These are phyloP conservation scores for Salix brachista DNA, from an alignment of 345 rosid genomes.

Conservation along the genomic window DNA sequence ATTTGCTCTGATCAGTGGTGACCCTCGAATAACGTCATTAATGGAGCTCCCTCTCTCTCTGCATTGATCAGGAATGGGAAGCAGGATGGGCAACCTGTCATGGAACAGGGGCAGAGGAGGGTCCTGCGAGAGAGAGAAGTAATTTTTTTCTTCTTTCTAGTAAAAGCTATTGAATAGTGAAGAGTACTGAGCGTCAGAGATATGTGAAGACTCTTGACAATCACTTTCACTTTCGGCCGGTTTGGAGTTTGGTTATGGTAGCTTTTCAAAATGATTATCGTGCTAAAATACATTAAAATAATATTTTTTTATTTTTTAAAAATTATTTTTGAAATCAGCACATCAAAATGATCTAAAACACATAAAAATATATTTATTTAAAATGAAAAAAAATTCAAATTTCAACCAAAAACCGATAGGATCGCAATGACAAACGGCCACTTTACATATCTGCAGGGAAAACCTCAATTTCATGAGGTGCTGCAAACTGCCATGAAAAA, in stretches of 20 bases:
- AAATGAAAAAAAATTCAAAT: too few species aligned
- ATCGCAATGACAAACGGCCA: too few species aligned
- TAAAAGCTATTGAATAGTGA: not conserved
- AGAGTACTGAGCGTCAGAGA: constrained; percentile 10
- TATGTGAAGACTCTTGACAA: not conserved
- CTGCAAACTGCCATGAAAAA: constrained; percentile 3
- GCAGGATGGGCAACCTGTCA: not conserved
- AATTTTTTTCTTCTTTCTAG: not conserved
- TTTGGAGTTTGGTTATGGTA: too few species aligned
- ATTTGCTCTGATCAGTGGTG: not conserved
- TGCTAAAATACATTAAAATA: too few species aligned
- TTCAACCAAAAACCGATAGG: too few species aligned
- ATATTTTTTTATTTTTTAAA: too few species aligned
- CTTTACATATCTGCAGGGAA: not conserved
- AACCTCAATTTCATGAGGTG: not conserved
- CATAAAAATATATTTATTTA: too few species aligned
- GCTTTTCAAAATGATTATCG: too few species aligned
- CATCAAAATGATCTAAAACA: too few species aligned
- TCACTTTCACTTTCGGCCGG: constrained; percentile 24
- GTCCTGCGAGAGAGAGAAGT: not conserved
- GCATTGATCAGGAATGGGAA: not conserved
- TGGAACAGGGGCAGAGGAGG: not conserved
- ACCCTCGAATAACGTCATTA: too few species aligned
- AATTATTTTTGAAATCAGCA: too few species aligned
- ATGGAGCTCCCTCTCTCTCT: not conserved